Evolutionary conservation across 176 grass and related monocot species (phyloP).

Genomic region (Paspalum notatum): DNA sequence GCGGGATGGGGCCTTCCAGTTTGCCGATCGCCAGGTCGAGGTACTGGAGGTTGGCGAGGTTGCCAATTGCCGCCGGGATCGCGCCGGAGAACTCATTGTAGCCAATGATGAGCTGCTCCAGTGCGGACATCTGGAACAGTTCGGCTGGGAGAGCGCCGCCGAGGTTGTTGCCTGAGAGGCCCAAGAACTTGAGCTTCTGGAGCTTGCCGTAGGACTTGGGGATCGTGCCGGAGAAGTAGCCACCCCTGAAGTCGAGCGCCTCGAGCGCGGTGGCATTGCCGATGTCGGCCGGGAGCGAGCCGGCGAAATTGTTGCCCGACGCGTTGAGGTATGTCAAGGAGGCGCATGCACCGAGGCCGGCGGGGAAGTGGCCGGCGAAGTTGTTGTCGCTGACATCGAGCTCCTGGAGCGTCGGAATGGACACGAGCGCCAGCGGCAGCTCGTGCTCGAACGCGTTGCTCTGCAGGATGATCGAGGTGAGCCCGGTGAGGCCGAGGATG

Average conservation of each 20-base stretch:
- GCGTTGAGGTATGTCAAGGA: slow-evolving; percentile 65
- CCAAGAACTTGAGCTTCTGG: slow-evolving; percentile 84
- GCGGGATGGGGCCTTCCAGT: slow-evolving; percentile 65
- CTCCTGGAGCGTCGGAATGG: slow-evolving; percentile 53
- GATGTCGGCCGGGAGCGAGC: slow-evolving; percentile 70
- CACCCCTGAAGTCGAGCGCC: slow-evolving; percentile 74
- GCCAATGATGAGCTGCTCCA: slow-evolving; percentile 91
- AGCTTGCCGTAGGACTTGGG: slow-evolving; percentile 67
- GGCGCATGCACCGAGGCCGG: slow-evolving; percentile 59
- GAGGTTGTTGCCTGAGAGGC: slow-evolving; percentile 93
- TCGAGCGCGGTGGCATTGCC: slow-evolving; percentile 63
- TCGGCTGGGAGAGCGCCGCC: slow-evolving; percentile 66
- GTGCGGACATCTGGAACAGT: slow-evolving; percentile 69
- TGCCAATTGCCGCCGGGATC: slow-evolving; percentile 73
- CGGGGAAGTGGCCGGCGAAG: slow-evolving; percentile 76
- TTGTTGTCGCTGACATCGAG: slow-evolving; percentile 90
- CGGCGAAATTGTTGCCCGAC: slow-evolving; percentile 91
- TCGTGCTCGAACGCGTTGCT: slow-evolving; percentile 68
- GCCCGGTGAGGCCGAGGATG: slow-evolving; percentile 55
- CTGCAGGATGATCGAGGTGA: slow-evolving; percentile 69
- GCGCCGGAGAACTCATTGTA: slow-evolving; percentile 86
- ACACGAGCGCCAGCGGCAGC: slow-evolving; percentile 53
- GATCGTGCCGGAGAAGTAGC: slow-evolving; percentile 81
- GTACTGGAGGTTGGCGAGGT: slow-evolving; percentile 74
- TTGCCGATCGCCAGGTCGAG: slow-evolving; percentile 91